Conservation (phyloP, 306 rosid genomes). For the Malus sieversii region DNA sequence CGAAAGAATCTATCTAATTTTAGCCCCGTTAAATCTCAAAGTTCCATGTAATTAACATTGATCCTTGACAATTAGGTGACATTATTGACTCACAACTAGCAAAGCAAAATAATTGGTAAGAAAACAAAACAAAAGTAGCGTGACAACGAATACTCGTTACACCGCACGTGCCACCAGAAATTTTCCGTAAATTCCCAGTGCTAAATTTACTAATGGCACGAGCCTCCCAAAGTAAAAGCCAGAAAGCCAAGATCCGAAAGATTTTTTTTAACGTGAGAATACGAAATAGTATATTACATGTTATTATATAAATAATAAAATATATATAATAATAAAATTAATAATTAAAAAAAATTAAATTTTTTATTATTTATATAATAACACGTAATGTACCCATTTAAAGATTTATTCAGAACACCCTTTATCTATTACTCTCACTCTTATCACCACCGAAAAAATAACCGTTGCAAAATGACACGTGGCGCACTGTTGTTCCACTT, state of each 20-base stretch:
- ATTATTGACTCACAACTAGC: neutral
- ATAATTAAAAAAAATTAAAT: too few species aligned
- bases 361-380: too few species aligned
- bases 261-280: too few species aligned
- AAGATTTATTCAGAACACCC: too few species aligned
- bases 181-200: neutral
- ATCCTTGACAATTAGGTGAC: neutral
- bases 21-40: neutral
- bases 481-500: slow-evolving; percentile 36
- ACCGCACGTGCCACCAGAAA: slow-evolving; percentile 13
- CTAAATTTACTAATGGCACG: neutral
- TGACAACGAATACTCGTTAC: neutral
- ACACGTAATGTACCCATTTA: accelerated
- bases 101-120: neutral
- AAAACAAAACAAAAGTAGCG: neutral
- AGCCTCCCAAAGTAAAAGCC: neutral
- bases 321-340: accelerated
- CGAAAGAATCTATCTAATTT: too few species aligned
- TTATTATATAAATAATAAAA: too few species aligned
- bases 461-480: slow-evolving; percentile 63
- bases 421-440: neutral
- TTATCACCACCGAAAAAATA: slow-evolving; percentile 19
- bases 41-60: neutral
- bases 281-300: accelerated
- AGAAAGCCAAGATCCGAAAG: neutral